Base-by-base conservation (phyloP, 179 eudicot species). In the Spinacia oleracea region DNA sequence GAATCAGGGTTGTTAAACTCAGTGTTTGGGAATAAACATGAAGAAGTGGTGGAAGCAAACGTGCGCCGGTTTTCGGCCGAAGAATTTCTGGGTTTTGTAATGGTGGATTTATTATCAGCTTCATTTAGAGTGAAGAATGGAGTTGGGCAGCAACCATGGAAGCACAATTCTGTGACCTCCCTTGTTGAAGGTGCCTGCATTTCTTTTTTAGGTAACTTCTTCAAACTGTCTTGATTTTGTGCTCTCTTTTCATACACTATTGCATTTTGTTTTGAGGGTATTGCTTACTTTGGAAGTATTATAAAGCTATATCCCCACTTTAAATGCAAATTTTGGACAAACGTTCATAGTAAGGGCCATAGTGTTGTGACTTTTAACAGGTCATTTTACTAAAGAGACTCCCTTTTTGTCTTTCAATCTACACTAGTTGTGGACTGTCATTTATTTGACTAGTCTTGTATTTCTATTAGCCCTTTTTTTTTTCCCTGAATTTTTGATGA, bases 1-100 rank as follows among this genome's bases (percentile, higher is more conserved):
- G 90, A 87, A 18, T 95, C 98, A 70, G 89, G 96, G 88, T 90
- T 88, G 79, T 89, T 91, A 81, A 95, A 95, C 21, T 79, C 84
- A 2, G 90, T 86, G 80, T 89, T 82, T 6, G 93, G 92, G 86
- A 91, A 95, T 65, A 95, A 83, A 42, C 92, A 84, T 43, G 93
- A 72, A 14, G 89, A 63, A 1, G 98, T 93, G 8, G 84, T 86
- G 45, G 83, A 66, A 0, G 88, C 83, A 48, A 95, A 95, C 69
- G 78, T 77, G 7, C 83, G 90, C 5, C 97, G 90, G 25, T 87
- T 89, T 38, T 85, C 84, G 0, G 94, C 80, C 0, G 91, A 68
- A 0, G 97, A 88, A 80, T 80, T 91, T 48, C 80, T 85, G 69
- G 87, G 53, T 60, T 85, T 85, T n/a, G 72, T 6, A 18, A 86